phyloP scores from a whole-genome alignment of 2,329 filamentous ascomycete genomes.

The Leptographium radiaticola region DNA sequence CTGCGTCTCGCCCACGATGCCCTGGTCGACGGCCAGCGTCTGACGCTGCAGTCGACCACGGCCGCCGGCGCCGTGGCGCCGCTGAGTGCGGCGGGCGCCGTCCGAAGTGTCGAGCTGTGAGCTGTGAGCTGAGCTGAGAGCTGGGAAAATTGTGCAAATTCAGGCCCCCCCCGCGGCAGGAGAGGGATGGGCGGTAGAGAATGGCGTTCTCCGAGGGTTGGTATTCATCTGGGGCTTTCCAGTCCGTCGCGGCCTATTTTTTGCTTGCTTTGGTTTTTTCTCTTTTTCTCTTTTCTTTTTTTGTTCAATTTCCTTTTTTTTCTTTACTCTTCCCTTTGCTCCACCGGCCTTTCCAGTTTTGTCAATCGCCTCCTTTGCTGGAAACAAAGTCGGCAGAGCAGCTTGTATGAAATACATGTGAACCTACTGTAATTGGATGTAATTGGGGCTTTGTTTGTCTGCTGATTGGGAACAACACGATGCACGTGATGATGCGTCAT shows the following conservation, averaged over 20 bases:
- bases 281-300: background rate
- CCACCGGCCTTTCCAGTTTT: background rate
- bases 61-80: constrained; percentile 35
- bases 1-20: constrained; percentile 33
- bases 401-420: background rate
- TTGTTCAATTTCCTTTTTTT: background rate
- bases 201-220: constrained; percentile 6
- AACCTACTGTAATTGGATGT: background rate
- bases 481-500: background rate
- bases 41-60: constrained; percentile 38
- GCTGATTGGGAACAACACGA: too few species aligned
- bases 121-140: background rate
- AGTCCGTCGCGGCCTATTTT: background rate
- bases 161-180: background rate
- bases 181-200: constrained; percentile 4
- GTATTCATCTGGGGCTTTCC: background rate
- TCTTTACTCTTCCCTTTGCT: background rate
- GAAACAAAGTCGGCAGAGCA: background rate
- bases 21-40: constrained; percentile 33
- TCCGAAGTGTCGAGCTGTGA: constrained; percentile 45
- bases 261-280: background rate
- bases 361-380: background rate
- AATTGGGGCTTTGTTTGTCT: background rate
- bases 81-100: constrained; percentile 38
- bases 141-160: background rate